These are phyloP conservation scores for Guadua angustifolia DNA, from an alignment of 176 grass and related monocot species.

Conservation along the genomic window DNA sequence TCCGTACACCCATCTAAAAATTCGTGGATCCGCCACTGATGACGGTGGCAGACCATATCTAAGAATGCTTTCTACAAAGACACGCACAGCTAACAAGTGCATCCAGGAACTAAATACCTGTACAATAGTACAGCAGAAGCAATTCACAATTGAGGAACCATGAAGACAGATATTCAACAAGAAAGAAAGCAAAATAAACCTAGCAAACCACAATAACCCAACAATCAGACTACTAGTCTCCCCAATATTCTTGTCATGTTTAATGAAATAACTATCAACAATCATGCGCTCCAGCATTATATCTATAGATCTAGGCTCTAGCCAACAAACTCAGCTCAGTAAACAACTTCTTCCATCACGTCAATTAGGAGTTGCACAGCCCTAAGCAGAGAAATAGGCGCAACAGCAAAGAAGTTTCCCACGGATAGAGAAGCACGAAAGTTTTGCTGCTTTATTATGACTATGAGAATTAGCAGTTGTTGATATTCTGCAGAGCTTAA, in stretches of 20 bases:
- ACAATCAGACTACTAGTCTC: not conserved
- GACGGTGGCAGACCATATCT: conserved; percentile 90
- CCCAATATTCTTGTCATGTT: not conserved
- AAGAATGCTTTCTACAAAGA: conserved; percentile 98
- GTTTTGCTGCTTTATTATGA: not conserved
- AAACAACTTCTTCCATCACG: conserved; percentile 1
- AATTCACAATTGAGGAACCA: conserved; percentile 1
- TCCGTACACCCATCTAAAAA: no score
- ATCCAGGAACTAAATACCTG: conserved; percentile 99
- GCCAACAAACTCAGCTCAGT: conserved; percentile 3
- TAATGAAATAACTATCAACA: conserved; percentile 19
- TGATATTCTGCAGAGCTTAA: not conserved
- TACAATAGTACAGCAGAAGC: not conserved
- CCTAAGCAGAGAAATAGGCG: not conserved
- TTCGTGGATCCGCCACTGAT: conserved; percentile 92
- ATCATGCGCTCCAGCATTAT: not conserved
- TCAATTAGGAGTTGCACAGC: not conserved
- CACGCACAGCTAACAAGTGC: conserved; percentile 89
- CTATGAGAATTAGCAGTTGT: not conserved
- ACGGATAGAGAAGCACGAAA: not conserved
- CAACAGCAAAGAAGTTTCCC: not conserved
- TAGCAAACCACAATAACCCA: not conserved
- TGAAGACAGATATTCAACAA: not conserved
- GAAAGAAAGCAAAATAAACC: not conserved
- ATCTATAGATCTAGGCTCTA: not conserved